These are phyloP conservation scores for Diaporthe longicolla DNA, from an alignment of 2,329 filamentous ascomycete genomes.

Conservation along the genomic window DNA sequence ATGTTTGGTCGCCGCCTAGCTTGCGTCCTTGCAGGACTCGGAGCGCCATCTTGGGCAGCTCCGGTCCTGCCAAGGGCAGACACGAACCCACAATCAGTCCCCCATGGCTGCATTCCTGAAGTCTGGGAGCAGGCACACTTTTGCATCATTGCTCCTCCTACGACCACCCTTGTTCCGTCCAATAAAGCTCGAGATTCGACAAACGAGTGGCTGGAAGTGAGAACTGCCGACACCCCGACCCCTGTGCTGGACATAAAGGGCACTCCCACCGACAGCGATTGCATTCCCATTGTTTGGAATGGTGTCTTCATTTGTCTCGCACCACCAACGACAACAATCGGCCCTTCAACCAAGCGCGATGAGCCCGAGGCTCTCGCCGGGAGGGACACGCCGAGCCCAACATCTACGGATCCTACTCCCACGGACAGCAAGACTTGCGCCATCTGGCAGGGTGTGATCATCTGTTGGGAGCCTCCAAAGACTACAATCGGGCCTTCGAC, in stretches of 20 bases:
- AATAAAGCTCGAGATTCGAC: not conserved
- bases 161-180: conserved; percentile 23
- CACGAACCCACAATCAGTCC: conserved; percentile 1
- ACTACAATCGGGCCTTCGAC: conserved; percentile 12
- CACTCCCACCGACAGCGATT: conserved; percentile 18
- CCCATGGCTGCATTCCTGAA: conserved; percentile 21
- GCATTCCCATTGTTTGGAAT: conserved; percentile 22
- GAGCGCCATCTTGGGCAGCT: conserved; percentile 31
- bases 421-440: conserved; percentile 18
- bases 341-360: conserved; percentile 9
- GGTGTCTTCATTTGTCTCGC: conserved; percentile 24
- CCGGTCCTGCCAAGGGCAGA: conserved; percentile 9
- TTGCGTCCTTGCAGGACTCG: conserved; percentile 24
- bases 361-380: conserved; percentile 15
- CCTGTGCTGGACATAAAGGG: conserved; percentile 12
- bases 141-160: conserved; percentile 27
- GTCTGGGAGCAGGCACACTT: conserved; percentile 28
- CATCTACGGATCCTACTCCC: conserved; percentile 1
- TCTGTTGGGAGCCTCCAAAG: conserved; percentile 27
- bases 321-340: conserved; percentile 22
- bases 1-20: conserved; percentile 25
- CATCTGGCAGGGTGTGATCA: conserved; percentile 20
- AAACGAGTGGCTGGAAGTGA: not conserved
- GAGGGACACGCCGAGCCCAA: conserved; percentile 19
- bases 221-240: not conserved